Evolutionary conservation across 2,329 filamentous ascomycete genomes (phyloP), one percentile per base, ranked within the genome.

Genomic region (Penicillium fuscoglaucum): DNA sequence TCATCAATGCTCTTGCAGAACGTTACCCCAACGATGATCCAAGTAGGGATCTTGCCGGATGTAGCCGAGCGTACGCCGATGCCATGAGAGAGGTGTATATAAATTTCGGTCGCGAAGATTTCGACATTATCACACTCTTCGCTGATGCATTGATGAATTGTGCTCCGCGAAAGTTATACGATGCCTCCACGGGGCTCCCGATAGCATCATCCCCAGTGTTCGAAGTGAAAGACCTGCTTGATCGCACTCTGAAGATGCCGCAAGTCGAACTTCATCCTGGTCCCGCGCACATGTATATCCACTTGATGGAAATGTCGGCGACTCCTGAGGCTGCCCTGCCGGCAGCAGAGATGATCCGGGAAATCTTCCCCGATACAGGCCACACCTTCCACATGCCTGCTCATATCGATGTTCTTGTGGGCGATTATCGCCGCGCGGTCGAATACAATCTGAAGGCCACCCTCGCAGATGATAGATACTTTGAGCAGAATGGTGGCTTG

Each of bases 331-430:
- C 72, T 1, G 89, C 86, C 1, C 69, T 90, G 10, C 77, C 82
- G 0, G 78, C 83, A 0, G 87, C 87, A 13, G 82, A 91, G 66
- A 77, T 61, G 26, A 79, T 91, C 13, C 84, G 88, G 19, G 80
- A 78, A 8, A 79, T 91, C 1, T 82, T 88, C 0, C 87, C 88
- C 0, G 87, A 90, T 67, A 81, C 84, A 0, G 87, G 87, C 0
- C 89, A 91, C 68, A 76, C 90, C 0, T 80, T 85, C 37, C 89
- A 91, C 68, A 93, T 93, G 90, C 89, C 89, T 0, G 86, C 85
- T 0, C 90, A 93, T 70, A 80, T 92, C 26, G 88, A 93, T 68
- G 83, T 90, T 7, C 80, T 91, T 0, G 82, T 86, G 19, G 90
- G 90, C 12, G 84, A 91, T 65, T 93, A 91, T 67, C 77, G 82